phyloP scores from a whole-genome alignment of 1,284 basidiomycete species.

The Peniophora sp. region DNA sequence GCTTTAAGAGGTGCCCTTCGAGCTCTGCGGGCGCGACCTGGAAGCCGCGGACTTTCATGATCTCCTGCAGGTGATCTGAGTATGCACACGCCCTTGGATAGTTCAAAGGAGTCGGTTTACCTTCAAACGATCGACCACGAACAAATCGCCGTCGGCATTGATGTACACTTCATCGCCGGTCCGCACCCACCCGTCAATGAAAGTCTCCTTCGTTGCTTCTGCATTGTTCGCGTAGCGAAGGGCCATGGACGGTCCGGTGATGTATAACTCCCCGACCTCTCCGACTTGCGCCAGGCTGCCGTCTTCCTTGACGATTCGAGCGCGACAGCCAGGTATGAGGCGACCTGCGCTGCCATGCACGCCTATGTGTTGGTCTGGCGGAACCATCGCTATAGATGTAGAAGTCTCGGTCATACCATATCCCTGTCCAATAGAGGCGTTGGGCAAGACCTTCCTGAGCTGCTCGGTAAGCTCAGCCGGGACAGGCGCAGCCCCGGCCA shows the following conservation, averaged over 20 bases:
- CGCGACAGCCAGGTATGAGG: conserved; percentile 27
- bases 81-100: not conserved
- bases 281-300: conserved; percentile 27
- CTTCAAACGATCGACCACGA: conserved; percentile 38
- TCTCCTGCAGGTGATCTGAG: conserved; percentile 31
- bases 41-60: conserved; percentile 60
- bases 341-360: conserved; percentile 29
- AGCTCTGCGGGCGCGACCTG: conserved; percentile 42
- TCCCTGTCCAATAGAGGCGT: conserved; percentile 55
- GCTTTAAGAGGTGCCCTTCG: conserved; percentile 58
- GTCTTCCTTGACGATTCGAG: conserved; percentile 31
- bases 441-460: conserved; percentile 47
- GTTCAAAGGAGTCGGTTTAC: conserved; percentile 12
- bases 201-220: conserved; percentile 34
- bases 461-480: conserved; percentile 55
- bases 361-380: conserved; percentile 16
- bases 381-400: conserved; percentile 32
- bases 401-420: conserved; percentile 56
- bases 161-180: conserved; percentile 37
- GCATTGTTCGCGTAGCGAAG: conserved; percentile 34
- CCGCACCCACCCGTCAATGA: conserved; percentile 35
- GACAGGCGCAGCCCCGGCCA: conserved; percentile 71
- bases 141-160: conserved; percentile 30
- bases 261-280: conserved; percentile 34
- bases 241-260: conserved; percentile 33